Evolutionary conservation across 148 eudicot species (phyloP), one percentile per base, ranked within the genome.

Genomic region (Vaccinium vitisidaea): DNA sequence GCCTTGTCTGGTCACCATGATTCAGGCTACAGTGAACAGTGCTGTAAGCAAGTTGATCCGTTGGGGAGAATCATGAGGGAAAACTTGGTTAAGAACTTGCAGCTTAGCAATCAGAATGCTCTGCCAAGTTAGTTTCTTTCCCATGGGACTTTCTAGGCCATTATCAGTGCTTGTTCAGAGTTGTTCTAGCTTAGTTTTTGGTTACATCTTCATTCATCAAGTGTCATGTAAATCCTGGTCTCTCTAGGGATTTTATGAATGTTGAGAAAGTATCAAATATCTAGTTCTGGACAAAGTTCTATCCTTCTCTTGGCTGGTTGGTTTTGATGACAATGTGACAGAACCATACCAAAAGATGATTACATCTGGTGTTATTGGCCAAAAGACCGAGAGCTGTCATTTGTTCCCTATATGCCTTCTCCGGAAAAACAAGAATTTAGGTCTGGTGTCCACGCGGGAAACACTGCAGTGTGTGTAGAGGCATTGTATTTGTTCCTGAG

Each of bases 1-100:
- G 88, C 89, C 59, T 80, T 93, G 89, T 88, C 92, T 81, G 90
- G 88, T 81, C 93, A 92, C 81, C 98, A 93, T 80, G 98, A 94
- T 89, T 85, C 80, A 19, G 97, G 90, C 75, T 95, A 95, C 83
- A 84, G 48, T 32, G 94, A 87, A 84, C 89, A 89, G 82, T 81
- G 81, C 14, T 93, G 94, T 80, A 89, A 87, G 84, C 88, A 90
- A 83, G 88, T 87, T 85, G 93, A 93, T 87, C 85, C 88, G 18
- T 12, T 83, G 59, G 99, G 98, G 83, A 90, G 85, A 82, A 85
- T 86, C 82, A 81, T 88, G 91, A 93, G 98, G 82, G 96, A 89
- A 2, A 83, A 80, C 82, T 84, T 97, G 84, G 88, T 87, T 65
- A 93, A 88, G 53, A 90, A 88, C 89, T 87, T 95, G 91, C 89